Conservation (phyloP, 1,139 yeast genomes). For the Kurtzmaniella quercitrusa region DNA sequence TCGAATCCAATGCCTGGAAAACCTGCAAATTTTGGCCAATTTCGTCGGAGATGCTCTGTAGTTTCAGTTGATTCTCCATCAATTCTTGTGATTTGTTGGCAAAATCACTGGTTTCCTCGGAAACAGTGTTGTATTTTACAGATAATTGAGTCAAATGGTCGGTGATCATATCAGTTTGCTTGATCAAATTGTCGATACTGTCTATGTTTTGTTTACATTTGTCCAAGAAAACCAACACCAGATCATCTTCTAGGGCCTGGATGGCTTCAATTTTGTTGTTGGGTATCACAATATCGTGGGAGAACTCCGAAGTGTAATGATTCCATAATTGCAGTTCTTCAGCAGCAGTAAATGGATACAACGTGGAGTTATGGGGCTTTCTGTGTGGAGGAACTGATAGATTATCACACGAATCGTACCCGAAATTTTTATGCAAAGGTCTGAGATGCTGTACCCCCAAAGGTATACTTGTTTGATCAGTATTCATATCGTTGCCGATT, state of each 20-base stretch:
- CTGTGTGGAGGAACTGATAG: neutral
- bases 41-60: constrained; percentile 41
- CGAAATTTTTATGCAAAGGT: neutral
- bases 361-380: neutral
- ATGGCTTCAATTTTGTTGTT: constrained; percentile 27
- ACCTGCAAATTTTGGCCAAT: constrained; percentile 51
- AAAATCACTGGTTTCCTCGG: constrained; percentile 58
- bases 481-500: neutral
- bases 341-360: constrained; percentile 33
- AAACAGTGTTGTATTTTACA: constrained; percentile 50
- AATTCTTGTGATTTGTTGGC: constrained; percentile 55
- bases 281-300: constrained; percentile 34
- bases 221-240: constrained; percentile 36
- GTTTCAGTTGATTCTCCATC: constrained; percentile 46
- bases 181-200: constrained; percentile 32
- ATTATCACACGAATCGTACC: neutral
- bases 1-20: constrained; percentile 68
- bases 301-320: constrained; percentile 28
- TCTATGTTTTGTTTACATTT: constrained; percentile 31
- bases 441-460: neutral
- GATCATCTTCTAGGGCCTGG: constrained; percentile 26
- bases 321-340: constrained; percentile 34
- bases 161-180: constrained; percentile 39
- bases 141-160: constrained; percentile 40
- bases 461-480: neutral